Percentiles rank a stretch among this genome's conserved stretches.
Conservation (phyloP, 805 yeast genomes). For the Cephaloascus albidus region DNA sequence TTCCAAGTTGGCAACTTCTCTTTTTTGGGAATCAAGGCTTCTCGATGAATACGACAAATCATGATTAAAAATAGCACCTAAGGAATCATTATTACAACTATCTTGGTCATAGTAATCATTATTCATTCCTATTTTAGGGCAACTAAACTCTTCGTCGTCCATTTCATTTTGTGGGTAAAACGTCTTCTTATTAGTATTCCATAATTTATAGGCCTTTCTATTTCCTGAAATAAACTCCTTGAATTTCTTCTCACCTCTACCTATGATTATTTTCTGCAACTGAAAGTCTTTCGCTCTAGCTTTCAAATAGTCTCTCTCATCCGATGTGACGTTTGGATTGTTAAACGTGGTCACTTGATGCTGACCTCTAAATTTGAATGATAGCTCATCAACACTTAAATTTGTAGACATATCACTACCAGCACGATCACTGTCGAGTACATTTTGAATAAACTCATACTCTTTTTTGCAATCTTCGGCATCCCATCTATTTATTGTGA, state of each 20-base stretch:
- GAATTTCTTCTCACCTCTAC: slow-evolving; percentile 14
- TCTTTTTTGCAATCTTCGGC: background rate
- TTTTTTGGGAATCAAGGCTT: slow-evolving; percentile 2
- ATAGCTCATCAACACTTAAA: slow-evolving; percentile 4
- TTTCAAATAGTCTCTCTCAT: slow-evolving; percentile 6
- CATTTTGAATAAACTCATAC: slow-evolving; percentile 4
- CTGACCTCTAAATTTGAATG: slow-evolving; percentile 4
- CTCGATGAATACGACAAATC: background rate
- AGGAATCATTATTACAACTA: background rate
- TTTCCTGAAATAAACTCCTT: slow-evolving; percentile 13
- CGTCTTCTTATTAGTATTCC: slow-evolving; percentile 3
- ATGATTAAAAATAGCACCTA: background rate
- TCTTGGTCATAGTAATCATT: background rate
- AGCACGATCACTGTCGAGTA: slow-evolving; percentile 1
- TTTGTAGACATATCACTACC: background rate
- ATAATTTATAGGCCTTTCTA: slow-evolving; percentile 12
- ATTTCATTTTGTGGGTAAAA: slow-evolving; percentile 2
- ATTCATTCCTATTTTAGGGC: background rate
- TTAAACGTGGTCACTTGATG: slow-evolving; percentile 4
- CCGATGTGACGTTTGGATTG: slow-evolving; percentile 1
- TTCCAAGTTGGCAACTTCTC: too few relatives aligned
- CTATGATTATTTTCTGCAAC: slow-evolving; percentile 16
- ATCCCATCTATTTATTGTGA: background rate
- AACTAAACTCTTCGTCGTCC: slow-evolving; percentile 3
- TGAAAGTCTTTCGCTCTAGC: slow-evolving; percentile 10